Evolutionary conservation across 2,329 filamentous ascomycete genomes (phyloP).

Genomic region (Aotearoamyces nothofagi): DNA sequence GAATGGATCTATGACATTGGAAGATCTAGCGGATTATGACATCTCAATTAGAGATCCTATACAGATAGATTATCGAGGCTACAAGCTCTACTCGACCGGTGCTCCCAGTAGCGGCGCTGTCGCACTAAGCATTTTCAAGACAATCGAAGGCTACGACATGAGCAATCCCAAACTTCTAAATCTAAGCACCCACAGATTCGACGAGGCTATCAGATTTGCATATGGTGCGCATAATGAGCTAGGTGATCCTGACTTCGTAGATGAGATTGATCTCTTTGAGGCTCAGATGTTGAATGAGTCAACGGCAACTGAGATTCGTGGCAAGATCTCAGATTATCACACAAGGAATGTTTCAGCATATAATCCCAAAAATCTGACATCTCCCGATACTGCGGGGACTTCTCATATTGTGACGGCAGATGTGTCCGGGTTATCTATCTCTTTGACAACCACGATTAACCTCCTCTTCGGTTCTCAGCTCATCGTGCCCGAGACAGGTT

Average conservation of each 20-base stretch:
- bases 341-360: conserved; percentile 65
- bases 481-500: conserved; percentile 71
- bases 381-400: conserved; percentile 57
- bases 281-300: conserved; percentile 46
- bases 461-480: conserved; percentile 68
- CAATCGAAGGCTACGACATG: conserved; percentile 51
- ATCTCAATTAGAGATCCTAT: conserved; percentile 48
- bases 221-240: conserved; percentile 69
- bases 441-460: conserved; percentile 79
- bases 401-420: conserved; percentile 63
- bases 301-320: conserved; percentile 42
- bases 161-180: conserved; percentile 35
- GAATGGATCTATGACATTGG: conserved; percentile 54
- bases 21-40: conserved; percentile 50
- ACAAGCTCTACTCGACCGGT: conserved; percentile 52
- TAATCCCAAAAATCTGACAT: conserved; percentile 50
- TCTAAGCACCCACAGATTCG: conserved; percentile 65
- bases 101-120: conserved; percentile 70
- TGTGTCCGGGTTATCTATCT: conserved; percentile 56
- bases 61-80: conserved; percentile 50
- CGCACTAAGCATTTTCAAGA: conserved; percentile 53
- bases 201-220: conserved; percentile 80
- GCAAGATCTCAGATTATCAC: conserved; percentile 52
- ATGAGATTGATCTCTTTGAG: conserved; percentile 48
- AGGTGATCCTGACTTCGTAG: conserved; percentile 67